Conservation (phyloP, 306 rosid genomes). For the Carpinus viminea region DNA sequence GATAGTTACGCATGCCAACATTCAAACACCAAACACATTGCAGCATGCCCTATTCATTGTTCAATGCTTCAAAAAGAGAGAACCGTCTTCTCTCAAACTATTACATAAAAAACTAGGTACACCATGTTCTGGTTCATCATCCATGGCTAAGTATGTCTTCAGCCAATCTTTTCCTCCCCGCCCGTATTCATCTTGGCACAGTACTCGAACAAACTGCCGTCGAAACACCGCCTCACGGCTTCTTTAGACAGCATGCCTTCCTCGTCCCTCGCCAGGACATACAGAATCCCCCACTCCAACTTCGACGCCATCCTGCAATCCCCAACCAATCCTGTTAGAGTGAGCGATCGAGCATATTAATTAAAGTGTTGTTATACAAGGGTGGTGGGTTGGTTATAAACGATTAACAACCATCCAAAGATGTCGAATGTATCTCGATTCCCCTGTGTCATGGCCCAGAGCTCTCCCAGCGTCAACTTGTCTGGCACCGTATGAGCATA, state of each 20-base stretch:
- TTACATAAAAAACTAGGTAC: background rate
- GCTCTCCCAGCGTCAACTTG: slow-evolving; percentile 60
- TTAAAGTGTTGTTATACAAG: no score
- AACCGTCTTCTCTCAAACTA: background rate
- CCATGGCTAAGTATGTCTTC: background rate
- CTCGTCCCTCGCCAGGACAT: slow-evolving; percentile 71
- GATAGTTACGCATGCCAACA: no score
- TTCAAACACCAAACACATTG: background rate
- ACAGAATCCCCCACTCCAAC: slow-evolving; percentile 67
- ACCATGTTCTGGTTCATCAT: background rate
- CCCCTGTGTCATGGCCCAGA: slow-evolving; percentile 84
- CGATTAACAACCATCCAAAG: slow-evolving; percentile 60
- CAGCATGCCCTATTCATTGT: background rate
- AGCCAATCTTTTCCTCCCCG: slow-evolving; percentile 43
- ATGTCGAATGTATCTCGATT: slow-evolving; percentile 60
- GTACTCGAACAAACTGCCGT: slow-evolving; percentile 85
- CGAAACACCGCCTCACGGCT: slow-evolving; percentile 68
- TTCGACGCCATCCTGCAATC: slow-evolving; percentile 58
- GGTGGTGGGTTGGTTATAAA: no score
- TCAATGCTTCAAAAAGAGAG: background rate
- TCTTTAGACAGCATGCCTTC: slow-evolving; percentile 76
- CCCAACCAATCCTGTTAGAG: background rate
- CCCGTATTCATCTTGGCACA: slow-evolving; percentile 57
- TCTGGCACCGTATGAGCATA: slow-evolving; percentile 64
- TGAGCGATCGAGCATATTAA: no score